A percentile compares a stretch with the other conserved stretches of the same genome.
phyloP scores from a whole-genome alignment of 2,329 filamentous ascomycete species.

The Nothophoma quercina region DNA sequence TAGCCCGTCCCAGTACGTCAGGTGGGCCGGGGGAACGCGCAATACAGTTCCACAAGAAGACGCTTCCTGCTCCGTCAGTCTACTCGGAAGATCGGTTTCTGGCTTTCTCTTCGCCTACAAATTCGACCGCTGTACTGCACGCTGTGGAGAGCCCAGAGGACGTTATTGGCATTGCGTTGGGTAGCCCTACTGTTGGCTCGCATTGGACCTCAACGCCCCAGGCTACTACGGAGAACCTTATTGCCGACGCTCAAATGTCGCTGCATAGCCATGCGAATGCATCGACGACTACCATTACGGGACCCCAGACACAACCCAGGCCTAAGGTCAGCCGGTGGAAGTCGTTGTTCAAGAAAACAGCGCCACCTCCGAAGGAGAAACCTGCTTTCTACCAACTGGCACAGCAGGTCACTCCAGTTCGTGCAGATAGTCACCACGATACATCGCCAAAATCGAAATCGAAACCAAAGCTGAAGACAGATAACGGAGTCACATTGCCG shows the following conservation, averaged over 20 bases:
- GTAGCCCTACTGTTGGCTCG: conserved; percentile 46
- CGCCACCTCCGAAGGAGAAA: conserved; percentile 33
- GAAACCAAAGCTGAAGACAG: conserved; percentile 15
- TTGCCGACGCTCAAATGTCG: conserved; percentile 20
- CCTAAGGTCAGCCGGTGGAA: conserved; percentile 51
- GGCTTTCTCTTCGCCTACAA: conserved; percentile 37
- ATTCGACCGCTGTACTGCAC: conserved; percentile 42
- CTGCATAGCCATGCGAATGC: conserved; percentile 5
- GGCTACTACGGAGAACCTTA: conserved; percentile 19
- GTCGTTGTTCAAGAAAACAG: conserved; percentile 47
- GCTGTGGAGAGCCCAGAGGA: conserved; percentile 40
- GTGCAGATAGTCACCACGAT: conserved; percentile 45
- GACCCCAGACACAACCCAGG: conserved; percentile 32
- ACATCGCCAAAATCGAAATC: conserved; percentile 16
- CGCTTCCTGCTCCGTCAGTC: conserved; percentile 33
- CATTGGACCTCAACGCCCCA: conserved; percentile 40
- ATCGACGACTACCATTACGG: conserved; percentile 18
- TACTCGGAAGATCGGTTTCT: conserved; percentile 37
- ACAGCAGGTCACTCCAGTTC: conserved; percentile 30
- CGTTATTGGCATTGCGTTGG: conserved; percentile 51
- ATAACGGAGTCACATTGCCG: conserved; percentile 34
- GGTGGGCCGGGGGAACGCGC: conserved; percentile 44
- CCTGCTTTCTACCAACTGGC: conserved; percentile 47
- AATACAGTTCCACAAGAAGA: conserved; percentile 48
- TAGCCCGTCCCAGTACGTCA: conserved; percentile 46